These are phyloP conservation scores for Auricularia cornea DNA, from an alignment of 768 basidiomycete species.

Conservation along the genomic window DNA sequence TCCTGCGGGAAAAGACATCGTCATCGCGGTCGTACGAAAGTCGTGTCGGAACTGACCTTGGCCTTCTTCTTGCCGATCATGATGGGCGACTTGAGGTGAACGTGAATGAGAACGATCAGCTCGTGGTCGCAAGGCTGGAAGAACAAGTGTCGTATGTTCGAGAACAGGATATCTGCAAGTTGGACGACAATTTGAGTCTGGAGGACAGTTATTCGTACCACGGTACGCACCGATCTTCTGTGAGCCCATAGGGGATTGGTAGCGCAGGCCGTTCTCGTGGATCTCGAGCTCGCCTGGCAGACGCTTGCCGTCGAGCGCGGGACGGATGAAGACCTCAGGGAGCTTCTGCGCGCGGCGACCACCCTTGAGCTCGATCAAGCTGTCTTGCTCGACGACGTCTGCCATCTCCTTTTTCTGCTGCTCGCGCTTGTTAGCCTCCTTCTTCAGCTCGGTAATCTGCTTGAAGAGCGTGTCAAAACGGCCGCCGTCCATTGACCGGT, in stretches of 20 bases:
- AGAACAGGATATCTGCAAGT: constrained; percentile 77
- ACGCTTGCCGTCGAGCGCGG: constrained; percentile 90
- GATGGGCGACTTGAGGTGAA: constrained; percentile 90
- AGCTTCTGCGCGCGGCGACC: constrained; percentile 70
- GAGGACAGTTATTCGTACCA: background rate
- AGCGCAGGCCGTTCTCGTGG: constrained; percentile 93
- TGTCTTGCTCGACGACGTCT: constrained; percentile 93
- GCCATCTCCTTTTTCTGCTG: constrained; percentile 98
- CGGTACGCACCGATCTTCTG: constrained; percentile 76
- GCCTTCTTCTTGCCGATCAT: constrained; percentile 99
- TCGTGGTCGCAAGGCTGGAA: constrained; percentile 99
- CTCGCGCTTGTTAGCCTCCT: constrained; percentile 89
- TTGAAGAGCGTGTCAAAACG: constrained; percentile 85
- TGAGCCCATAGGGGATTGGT: constrained; percentile 75
- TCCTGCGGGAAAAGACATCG: constrained; percentile 46
- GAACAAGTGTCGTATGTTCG: constrained; percentile 96
- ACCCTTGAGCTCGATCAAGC: constrained; percentile 80
- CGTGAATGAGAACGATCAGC: constrained; percentile 85
- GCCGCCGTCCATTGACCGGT: constrained; percentile 81
- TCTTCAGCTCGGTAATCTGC: constrained; percentile 87
- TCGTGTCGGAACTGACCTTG: constrained; percentile 45
- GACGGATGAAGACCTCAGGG: constrained; percentile 87
- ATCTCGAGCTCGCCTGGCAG: constrained; percentile 97
- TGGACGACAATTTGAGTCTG: constrained; percentile 2
- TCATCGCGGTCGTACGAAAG: constrained; percentile 1